Percentiles rank a stretch among this genome's conserved stretches.
Evolutionary conservation across 2,329 filamentous ascomycete genomes (phyloP).

Genomic region (Aspergillus transmontanensis): DNA sequence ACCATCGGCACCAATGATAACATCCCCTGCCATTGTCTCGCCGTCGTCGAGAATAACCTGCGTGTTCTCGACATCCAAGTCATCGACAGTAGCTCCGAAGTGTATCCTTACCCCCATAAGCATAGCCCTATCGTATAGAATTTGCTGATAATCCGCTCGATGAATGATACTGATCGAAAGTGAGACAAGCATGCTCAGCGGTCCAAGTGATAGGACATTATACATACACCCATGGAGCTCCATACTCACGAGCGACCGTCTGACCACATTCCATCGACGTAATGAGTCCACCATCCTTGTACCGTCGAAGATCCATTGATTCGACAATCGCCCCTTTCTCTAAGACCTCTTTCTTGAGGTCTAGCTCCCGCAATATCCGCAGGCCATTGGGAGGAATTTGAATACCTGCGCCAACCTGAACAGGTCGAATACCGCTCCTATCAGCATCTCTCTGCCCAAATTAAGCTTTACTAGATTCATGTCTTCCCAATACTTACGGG

Average conservation of each 20-base stretch:
- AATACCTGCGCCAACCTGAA: conserved; percentile 30
- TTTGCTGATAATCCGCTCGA: conserved; percentile 21
- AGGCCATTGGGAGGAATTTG: conserved; percentile 32
- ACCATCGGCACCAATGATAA: conserved; percentile 26
- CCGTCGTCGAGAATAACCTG: conserved; percentile 12
- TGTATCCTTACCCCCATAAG: conserved; percentile 16
- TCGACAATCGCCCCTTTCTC: conserved; percentile 13
- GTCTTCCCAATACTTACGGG: neutral
- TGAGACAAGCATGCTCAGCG: neutral
- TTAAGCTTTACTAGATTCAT: too few species aligned
- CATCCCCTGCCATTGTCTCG: conserved; percentile 16
- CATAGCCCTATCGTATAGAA: conserved; percentile 20
- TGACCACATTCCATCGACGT: conserved; percentile 25
- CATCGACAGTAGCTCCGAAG: conserved; percentile 9
- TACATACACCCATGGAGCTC: conserved; percentile 28
- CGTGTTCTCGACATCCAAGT: conserved; percentile 7
- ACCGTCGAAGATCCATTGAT: conserved; percentile 23
- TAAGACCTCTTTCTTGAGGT: conserved; percentile 16
- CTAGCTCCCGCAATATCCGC: conserved; percentile 21
- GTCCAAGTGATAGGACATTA: neutral
- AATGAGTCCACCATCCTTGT: conserved; percentile 21
- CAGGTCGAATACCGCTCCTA: neutral
- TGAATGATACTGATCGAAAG: conserved; percentile 21
- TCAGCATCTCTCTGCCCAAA: too few species aligned
- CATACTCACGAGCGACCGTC: conserved; percentile 23